Percentiles rank a stretch among this genome's conserved stretches.
These are phyloP conservation scores for Graphilbum fragrans DNA, from an alignment of 2,329 filamentous ascomycete genomes.

Conservation along the genomic window DNA sequence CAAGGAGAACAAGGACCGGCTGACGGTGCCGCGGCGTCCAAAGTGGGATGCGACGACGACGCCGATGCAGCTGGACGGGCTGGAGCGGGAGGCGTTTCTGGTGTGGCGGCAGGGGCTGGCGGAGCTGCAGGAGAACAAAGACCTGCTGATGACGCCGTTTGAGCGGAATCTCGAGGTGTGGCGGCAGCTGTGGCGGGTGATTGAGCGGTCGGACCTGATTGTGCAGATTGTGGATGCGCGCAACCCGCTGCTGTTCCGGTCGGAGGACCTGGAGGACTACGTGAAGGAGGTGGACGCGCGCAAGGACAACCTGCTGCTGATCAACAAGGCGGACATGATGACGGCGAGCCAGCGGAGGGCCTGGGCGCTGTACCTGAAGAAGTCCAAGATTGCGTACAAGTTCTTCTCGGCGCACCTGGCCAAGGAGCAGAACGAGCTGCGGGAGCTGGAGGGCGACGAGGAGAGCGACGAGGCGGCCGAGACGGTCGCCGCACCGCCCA, in stretches of 20 bases:
- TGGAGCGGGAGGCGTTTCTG: constrained; percentile 70
- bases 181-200: constrained; percentile 96
- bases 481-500: constrained; percentile 2
- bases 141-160: constrained; percentile 93
- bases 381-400: constrained; percentile 73
- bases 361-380: constrained; percentile 81
- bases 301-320: constrained; percentile 83
- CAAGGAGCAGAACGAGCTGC: constrained; percentile 75
- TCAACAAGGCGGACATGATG: constrained; percentile 99
- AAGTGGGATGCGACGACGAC: constrained; percentile 82
- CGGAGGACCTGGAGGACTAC: constrained; percentile 84
- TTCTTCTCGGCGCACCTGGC: constrained; percentile 94
- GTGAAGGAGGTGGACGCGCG: constrained; percentile 82
- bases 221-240: constrained; percentile 98
- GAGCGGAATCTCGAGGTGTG: constrained; percentile 96
- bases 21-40: constrained; percentile 85
- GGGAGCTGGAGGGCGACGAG: constrained; percentile 40
- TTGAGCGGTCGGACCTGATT: constrained; percentile 87
- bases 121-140: constrained; percentile 85
- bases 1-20: constrained; percentile 59
- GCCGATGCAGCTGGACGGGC: constrained; percentile 63
- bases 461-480: constrained; percentile 17
- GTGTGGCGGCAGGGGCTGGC: constrained; percentile 85
- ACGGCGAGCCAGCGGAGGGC: constrained; percentile 65
- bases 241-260: constrained; percentile 88